Conservation (phyloP, 2,329 filamentous ascomycete genomes). For the Colletotrichum sublineola region DNA sequence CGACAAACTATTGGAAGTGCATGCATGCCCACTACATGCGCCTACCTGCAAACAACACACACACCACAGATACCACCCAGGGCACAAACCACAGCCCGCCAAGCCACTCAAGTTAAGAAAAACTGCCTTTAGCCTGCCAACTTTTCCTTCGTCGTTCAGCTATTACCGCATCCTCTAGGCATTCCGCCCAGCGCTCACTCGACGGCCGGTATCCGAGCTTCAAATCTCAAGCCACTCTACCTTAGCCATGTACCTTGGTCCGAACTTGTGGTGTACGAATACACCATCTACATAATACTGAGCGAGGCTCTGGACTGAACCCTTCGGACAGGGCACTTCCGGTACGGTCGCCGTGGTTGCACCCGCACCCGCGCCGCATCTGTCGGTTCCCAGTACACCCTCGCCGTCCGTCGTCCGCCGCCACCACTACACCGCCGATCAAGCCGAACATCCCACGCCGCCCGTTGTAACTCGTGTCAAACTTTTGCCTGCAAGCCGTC, state of each 20-base stretch:
- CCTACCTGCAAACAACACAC: not conserved
- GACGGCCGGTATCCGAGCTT: conserved; percentile 9
- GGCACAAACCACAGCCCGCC: not conserved
- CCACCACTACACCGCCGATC: conserved; percentile 15
- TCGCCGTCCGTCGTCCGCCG: conserved; percentile 13
- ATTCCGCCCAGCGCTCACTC: conserved; percentile 5
- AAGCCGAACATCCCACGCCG: conserved; percentile 22
- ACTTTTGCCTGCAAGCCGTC: not conserved
- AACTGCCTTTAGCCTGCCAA: conserved; percentile 17
- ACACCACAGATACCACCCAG: not conserved
- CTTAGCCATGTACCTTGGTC: conserved; percentile 3
- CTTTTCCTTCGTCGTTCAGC: conserved; percentile 18
- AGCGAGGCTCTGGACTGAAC: not conserved
- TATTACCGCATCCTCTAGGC: conserved; percentile 6
- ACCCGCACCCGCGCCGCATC: not conserved
- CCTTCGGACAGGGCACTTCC: not conserved
- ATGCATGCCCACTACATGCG: not conserved
- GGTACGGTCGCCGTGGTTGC: conserved; percentile 18
- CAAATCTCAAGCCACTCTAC: conserved; percentile 7
- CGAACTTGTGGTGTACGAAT: not conserved
- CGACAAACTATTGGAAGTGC: not conserved
- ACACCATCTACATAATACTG: no score
- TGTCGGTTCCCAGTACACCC: conserved; percentile 13
- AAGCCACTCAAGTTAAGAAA: conserved; percentile 14
- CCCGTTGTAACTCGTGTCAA: conserved; percentile 3